Percentiles rank a stretch among this genome's conserved stretches.
Evolutionary conservation across 495 filamentous ascomycete species (phyloP).

Genomic region (Rostrohypoxylon terebratum): DNA sequence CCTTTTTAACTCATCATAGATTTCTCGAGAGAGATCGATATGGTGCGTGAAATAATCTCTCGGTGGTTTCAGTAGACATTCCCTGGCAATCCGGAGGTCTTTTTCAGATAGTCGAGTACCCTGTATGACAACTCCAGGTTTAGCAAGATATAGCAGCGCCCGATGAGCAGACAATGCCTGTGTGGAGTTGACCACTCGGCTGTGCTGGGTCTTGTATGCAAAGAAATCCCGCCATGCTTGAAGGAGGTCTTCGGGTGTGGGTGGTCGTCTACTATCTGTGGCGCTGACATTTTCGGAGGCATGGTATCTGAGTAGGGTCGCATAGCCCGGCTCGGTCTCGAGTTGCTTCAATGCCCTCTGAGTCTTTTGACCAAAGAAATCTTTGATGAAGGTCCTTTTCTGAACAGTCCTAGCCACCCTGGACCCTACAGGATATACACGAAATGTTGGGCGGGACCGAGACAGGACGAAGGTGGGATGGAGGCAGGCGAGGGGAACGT

Average conservation of each 20-base stretch:
- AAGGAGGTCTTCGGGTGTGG: constrained; percentile 67
- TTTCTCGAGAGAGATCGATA: constrained; percentile 64
- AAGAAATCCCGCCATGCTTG: constrained; percentile 75
- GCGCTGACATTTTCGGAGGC: constrained; percentile 50
- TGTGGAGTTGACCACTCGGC: constrained; percentile 68
- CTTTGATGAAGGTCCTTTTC: constrained; percentile 64
- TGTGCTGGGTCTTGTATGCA: constrained; percentile 59
- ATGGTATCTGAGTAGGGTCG: constrained; percentile 64
- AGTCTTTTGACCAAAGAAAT: constrained; percentile 66
- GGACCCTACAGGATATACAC: constrained; percentile 42
- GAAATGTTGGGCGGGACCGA: constrained; percentile 26
- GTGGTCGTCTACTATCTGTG: constrained; percentile 63
- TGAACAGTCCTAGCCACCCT: constrained; percentile 47
- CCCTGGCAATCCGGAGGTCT: constrained; percentile 62
- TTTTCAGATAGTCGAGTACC: constrained; percentile 59
- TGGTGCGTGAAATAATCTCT: constrained; percentile 57
- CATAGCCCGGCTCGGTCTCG: constrained; percentile 70
- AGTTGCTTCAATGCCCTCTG: constrained; percentile 64
- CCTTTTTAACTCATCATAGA: constrained; percentile 65
- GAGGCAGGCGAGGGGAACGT: constrained; percentile 22
- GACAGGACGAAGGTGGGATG: constrained; percentile 29
- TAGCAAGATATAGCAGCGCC: constrained; percentile 69
- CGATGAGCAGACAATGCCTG: constrained; percentile 69
- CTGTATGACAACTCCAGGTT: constrained; percentile 53
- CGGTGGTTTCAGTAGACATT: constrained; percentile 53